Evolutionary conservation across 108 stramenopile genomes (phyloP), one percentile per base, ranked within the genome.

Genomic region (Tribonema minus): DNA sequence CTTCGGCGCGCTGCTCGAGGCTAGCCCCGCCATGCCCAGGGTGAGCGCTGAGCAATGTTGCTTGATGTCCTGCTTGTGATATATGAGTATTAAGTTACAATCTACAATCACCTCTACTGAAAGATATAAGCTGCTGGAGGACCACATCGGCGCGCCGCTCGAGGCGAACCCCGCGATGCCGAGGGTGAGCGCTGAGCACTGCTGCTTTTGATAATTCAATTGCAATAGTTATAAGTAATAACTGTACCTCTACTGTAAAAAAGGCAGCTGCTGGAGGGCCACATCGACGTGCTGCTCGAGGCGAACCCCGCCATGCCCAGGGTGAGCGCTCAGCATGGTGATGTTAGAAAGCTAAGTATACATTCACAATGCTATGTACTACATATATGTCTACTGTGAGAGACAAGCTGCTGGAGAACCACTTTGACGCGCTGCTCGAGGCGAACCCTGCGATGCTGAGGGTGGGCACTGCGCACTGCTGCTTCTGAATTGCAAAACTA

Each of bases 401-500:
- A n/a, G n/a, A n/a, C n/a, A 96, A 96, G 87, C 87, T 99, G 61
- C 84, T 99, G 64, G 98, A 99, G 86, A 97, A 99, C 88, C 90
- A 89, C 67, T 97, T 99, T 80, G 98, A 99, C 73, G 82, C 89
- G 58, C 78, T 98, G 71, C 71, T 99, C 41, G 93, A 93, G 58
- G 84, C 75, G 36, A 77, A 85, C 67, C 93, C 94, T 39, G 85
- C 88, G 62, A 88, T 96, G 92, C 84, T 90, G 27, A 60, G 70
- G 62, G 26, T 69, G 28, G 9, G 68, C n/a, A n/a, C n/a, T n/a
- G n/a, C n/a, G n/a, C n/a, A n/a, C n/a, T n/a, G n/a, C n/a, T n/a
- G n/a, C n/a, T n/a, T n/a, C n/a, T n/a, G n/a, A n/a, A n/a, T n/a
- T n/a, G n/a, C n/a, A n/a, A n/a, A n/a, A n/a, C n/a, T n/a, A n/a